phyloP scores from a whole-genome alignment of 768 basidiomycete genomes.

The Agaricus blazei region DNA sequence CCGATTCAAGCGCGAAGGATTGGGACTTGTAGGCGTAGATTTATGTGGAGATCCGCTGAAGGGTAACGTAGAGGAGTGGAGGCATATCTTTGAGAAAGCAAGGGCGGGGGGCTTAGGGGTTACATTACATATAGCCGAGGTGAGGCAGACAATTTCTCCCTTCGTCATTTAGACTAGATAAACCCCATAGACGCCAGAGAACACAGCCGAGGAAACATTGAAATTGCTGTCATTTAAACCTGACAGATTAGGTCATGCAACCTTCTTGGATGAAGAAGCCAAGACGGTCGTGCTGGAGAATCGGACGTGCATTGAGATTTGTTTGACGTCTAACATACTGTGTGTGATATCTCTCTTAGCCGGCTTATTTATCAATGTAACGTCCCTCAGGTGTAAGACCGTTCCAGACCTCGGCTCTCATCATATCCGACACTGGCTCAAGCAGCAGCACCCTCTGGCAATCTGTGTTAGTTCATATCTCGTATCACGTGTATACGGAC shows the following conservation, averaged over 20 bases:
- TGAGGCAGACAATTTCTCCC: conserved; percentile 19
- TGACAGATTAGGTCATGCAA: conserved; percentile 74
- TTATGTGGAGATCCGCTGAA: conserved; percentile 71
- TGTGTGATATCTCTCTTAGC: conserved; percentile 25
- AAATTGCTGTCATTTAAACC: conserved; percentile 58
- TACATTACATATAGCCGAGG: conserved; percentile 86
- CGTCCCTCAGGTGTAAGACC: conserved; percentile 55
- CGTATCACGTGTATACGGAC: neutral
- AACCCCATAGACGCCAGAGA: conserved; percentile 34
- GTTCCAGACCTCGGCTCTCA: conserved; percentile 61
- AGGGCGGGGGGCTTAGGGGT: conserved; percentile 58
- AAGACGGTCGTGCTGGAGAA: conserved; percentile 46
- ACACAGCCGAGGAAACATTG: conserved; percentile 53
- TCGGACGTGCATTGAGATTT: conserved; percentile 71
- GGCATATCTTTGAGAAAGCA: conserved; percentile 45
- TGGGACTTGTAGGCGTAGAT: conserved; percentile 73
- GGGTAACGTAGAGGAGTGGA: conserved; percentile 52
- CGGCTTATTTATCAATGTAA: neutral
- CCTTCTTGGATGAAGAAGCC: conserved; percentile 63
- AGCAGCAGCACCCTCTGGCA: conserved; percentile 58
- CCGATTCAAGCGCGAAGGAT: conserved; percentile 46
- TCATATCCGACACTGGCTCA: conserved; percentile 66
- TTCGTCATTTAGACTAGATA: neutral
- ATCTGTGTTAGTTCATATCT: conserved; percentile 58
- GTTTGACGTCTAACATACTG: conserved; percentile 75